A percentile compares a stretch with the other conserved stretches of the same genome.
Evolutionary conservation across 768 basidiomycete genomes (phyloP).

Genomic region (Punctularia strigosozonata): DNA sequence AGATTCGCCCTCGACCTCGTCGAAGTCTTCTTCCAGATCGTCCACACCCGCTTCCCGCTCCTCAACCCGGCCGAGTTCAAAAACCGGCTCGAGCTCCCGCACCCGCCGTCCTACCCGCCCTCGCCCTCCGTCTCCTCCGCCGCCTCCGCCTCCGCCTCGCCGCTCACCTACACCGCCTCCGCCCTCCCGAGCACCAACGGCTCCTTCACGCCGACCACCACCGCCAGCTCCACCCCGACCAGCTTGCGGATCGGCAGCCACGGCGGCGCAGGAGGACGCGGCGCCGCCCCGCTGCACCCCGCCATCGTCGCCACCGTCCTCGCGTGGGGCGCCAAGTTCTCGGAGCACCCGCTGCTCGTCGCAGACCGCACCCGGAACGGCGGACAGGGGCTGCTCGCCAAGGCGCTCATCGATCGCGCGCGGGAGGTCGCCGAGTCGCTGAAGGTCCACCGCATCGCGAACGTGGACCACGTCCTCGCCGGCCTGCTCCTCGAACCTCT

Average conservation of each 20-base stretch:
- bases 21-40: slow-evolving; percentile 90
- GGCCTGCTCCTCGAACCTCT: slow-evolving; percentile 72
- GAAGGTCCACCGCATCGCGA: slow-evolving; percentile 76
- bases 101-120: slow-evolving; percentile 2
- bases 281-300: slow-evolving; percentile 45
- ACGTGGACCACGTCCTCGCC: slow-evolving; percentile 72
- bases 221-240: slow-evolving; percentile 2
- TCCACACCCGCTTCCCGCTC: slow-evolving; percentile 79
- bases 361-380: slow-evolving; percentile 62
- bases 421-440: slow-evolving; percentile 79
- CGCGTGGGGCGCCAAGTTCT: slow-evolving; percentile 90
- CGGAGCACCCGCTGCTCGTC: slow-evolving; percentile 76
- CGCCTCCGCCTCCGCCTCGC: slow-evolving; percentile 3
- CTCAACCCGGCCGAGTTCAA: slow-evolving; percentile 80
- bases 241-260: slow-evolving; percentile 1
- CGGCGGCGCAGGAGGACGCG: slow-evolving; percentile 2
- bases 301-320: slow-evolving; percentile 78
- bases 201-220: slow-evolving; percentile 6
- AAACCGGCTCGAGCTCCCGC: slow-evolving; percentile 38
- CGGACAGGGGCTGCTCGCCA: slow-evolving; percentile 69
- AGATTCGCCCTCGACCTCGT: slow-evolving; percentile 90
- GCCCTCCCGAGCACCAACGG: slow-evolving; percentile 14
- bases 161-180: slow-evolving; percentile 6
- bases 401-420: slow-evolving; percentile 66
- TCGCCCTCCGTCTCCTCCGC: slow-evolving; percentile 1